These are phyloP conservation scores for Capsicum baccatum DNA, from an alignment of 257 asterid species.

Conservation along the genomic window DNA sequence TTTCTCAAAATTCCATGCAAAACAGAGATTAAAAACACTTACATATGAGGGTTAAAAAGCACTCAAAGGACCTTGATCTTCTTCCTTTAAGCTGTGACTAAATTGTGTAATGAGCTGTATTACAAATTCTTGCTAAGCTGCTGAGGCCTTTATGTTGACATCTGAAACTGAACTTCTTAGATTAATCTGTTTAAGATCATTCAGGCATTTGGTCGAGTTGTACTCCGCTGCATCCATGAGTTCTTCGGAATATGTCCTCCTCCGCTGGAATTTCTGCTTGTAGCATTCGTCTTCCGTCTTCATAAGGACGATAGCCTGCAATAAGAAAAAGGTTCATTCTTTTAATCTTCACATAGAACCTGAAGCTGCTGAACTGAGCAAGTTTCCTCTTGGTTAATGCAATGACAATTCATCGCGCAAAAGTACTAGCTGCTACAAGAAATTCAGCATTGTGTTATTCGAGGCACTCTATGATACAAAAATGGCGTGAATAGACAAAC, in stretches of 20 bases:
- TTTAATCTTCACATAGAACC: background rate
- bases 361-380: background rate
- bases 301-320: conserved; percentile 48
- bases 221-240: conserved; percentile 49
- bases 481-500: background rate
- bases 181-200: conserved; percentile 36
- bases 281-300: conserved; percentile 25
- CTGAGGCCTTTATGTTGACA: conserved; percentile 4
- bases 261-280: conserved; percentile 32
- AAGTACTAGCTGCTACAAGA: conserved; percentile 1
- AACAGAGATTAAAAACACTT: background rate
- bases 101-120: too few species aligned
- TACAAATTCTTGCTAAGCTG: conserved; percentile 7
- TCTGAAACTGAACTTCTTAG: conserved; percentile 34
- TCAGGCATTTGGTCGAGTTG: conserved; percentile 55
- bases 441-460: background rate
- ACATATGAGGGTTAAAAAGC: background rate
- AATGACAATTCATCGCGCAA: background rate
- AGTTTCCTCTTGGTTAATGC: background rate
- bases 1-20: conserved; percentile 25
- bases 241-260: conserved; percentile 61
- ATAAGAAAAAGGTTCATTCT: background rate
- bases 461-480: background rate
- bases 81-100: background rate
- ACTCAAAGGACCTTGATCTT: background rate